Evolutionary conservation across 2,329 filamentous ascomycete species (phyloP), one percentile per base, ranked within the genome.

Genomic region (Aspergillus costaricaensis): DNA sequence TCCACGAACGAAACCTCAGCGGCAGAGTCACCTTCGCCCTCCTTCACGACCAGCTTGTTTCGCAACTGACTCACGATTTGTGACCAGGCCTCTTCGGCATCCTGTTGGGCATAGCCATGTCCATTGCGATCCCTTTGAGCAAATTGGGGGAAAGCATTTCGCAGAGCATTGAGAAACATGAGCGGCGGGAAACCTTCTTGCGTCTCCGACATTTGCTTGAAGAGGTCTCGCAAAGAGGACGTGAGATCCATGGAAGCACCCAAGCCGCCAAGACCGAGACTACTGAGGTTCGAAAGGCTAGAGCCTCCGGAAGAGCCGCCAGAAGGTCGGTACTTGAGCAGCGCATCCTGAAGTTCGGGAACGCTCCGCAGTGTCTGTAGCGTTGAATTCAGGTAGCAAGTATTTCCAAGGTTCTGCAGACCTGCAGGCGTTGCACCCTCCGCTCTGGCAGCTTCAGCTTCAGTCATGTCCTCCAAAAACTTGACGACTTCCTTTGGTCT

Each of bases 11-110:
- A 91, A 1, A 81, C 75, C 2, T 87, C 83, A 2, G 81, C 73
- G 2, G 80, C 77, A 17, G 78, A 78, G 19, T 80, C 73, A 41
- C 72, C 70, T 15, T 71, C 70, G 2, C 72, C 66, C 52, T 85
- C 83, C 69, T 86, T 87, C 65, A 90, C 77, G 72, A 87, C 88
- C 54, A 98, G 80, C 73, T 91, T 94, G 70, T 90, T 86, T 63
- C 90, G 87, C 39, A 99, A 80, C 71, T 94, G 91, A 48, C 90
- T 87, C 5, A 99, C 80, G 63, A 99, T 96, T 74, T 98, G 94
- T 19, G 94, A 95, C 92, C 94, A 99, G 50, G 94, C 95, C 77
- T 99, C 95, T 77, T 99, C 95, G 1, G 95, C 95, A 80, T 99
- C 95, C 78, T 99, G 95, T 78, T 99, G 95, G n/a, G 95, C 93